These are phyloP conservation scores for Pestalotiopsis sp. DNA, from an alignment of 2,329 filamentous ascomycete species.

Conservation along the genomic window DNA sequence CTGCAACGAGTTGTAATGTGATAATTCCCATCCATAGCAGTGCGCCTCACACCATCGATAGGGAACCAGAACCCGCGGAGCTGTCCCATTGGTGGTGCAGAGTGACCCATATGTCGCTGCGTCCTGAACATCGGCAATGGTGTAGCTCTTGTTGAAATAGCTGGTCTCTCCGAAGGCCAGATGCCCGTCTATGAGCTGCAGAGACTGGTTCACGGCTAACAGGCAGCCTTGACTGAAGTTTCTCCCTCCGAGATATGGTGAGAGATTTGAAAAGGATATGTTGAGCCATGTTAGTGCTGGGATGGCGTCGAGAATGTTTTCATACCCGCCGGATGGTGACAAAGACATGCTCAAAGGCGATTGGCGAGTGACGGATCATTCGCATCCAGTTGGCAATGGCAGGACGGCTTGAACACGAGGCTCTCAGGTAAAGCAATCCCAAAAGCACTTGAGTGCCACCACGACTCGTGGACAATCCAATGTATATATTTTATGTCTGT, in stretches of 20 bases:
- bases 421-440: not conserved
- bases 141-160: conserved; percentile 25
- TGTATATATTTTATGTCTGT: not conserved
- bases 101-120: conserved; percentile 31
- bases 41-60: conserved; percentile 31
- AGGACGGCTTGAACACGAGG: not conserved
- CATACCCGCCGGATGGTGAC: not conserved
- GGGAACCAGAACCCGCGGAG: conserved; percentile 27
- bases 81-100: conserved; percentile 22
- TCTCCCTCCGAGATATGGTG: conserved; percentile 25
- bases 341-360: not conserved
- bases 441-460: too few relatives aligned
- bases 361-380: not conserved
- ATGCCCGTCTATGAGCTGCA: conserved; percentile 23
- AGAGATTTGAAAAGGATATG: not conserved
- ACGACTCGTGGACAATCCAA: not conserved
- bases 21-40: conserved; percentile 35
- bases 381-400: not conserved
- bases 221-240: conserved; percentile 34
- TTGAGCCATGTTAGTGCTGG: not conserved
- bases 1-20: conserved; percentile 25
- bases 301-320: not conserved
- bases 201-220: conserved; percentile 28
- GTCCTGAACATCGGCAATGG: conserved; percentile 18
- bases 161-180: conserved; percentile 25